phyloP scores from a whole-genome alignment of 441 rosid species.

The Gossypium davidsonii region DNA sequence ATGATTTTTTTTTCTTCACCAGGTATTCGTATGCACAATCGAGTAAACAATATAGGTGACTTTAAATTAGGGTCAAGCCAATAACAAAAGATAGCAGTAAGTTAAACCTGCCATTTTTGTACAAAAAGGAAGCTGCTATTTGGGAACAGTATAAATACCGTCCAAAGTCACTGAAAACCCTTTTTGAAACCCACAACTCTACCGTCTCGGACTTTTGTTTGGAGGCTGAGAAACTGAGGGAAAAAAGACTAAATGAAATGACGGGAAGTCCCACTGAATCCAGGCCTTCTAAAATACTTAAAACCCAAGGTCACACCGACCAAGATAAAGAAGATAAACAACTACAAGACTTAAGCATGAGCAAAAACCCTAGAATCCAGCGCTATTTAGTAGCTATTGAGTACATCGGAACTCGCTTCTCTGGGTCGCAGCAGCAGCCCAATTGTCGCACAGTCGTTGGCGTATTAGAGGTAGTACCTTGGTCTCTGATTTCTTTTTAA shows the following conservation, averaged over 20 bases:
- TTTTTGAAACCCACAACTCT: not conserved
- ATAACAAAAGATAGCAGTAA: too few relatives aligned
- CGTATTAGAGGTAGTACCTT: slow-evolving; percentile 55
- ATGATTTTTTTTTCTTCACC: too few relatives aligned
- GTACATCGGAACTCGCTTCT: slow-evolving; percentile 82
- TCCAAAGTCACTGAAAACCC: not conserved
- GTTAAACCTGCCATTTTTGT: too few relatives aligned
- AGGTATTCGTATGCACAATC: too few relatives aligned
- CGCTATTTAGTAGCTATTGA: slow-evolving; percentile 83
- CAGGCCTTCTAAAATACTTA: slow-evolving; percentile 45
- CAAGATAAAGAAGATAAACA: slow-evolving; percentile 29
- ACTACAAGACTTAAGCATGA: slow-evolving; percentile 29
- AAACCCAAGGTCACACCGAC: slow-evolving; percentile 26
- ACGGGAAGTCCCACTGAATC: slow-evolving; percentile 30
- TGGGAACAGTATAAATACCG: not conserved
- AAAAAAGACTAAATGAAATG: slow-evolving; percentile 25
- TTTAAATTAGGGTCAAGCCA: too few relatives aligned
- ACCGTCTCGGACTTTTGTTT: not conserved
- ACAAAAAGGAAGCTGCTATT: too few relatives aligned
- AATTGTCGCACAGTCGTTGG: slow-evolving; percentile 73
- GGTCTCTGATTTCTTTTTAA: not conserved
- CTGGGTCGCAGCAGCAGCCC: slow-evolving; percentile 80
- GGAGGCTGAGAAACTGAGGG: slow-evolving; percentile 25
- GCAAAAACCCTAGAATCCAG: slow-evolving; percentile 50
- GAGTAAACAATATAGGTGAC: too few relatives aligned